Base-by-base conservation (phyloP, 2,329 filamentous ascomycete species). In the Trichoderma koningiopsis region DNA sequence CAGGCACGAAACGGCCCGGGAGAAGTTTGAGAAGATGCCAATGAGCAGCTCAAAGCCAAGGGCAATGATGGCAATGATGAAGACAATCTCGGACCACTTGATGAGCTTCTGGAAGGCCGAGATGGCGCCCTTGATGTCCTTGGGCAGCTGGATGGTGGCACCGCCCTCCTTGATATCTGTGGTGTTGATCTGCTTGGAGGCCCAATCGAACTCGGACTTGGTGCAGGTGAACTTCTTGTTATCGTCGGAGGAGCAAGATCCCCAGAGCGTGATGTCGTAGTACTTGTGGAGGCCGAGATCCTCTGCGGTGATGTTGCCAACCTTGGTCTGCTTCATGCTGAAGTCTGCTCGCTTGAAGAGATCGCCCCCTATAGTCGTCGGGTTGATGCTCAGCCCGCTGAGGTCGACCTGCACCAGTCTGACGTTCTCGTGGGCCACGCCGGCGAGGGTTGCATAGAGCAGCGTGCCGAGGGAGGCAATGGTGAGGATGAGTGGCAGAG, bases 241-340 rank as follows among this genome's bases (percentile, higher is more conserved):
- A 73, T 84, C 79, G 62, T 85, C 81, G 65, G 86, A 88, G 69
- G 84, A 83, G 87, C 96, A 98, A 86, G 94, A 97, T 78, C 91
- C 92, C 92, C 93, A 97, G 47, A 98, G 85, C 77, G 87, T 88
- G 77, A 98, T 85, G 71, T 92, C 87, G 86, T 97, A 98, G 76
- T 89, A 85, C 77, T 95, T 89, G 75, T 86, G 87, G 70, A 97
- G 86, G 67, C 87, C 84, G 55, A 92, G 84, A 29, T 87, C 81
- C 1, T 78, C 73, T 8, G 87, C 87, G 4, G 86, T 89, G 75
- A 90, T 83, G 80, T 88, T 89, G 73, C 73, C 78, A 72, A 72
- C 74, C 71, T 76, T 74, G 59, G 61, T 60, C 11, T 29, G 49
- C 61, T 64, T 64, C 27, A 64, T 31, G 49, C 37, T 35, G 59